Percentiles rank a stretch among this genome's conserved stretches.
phyloP scores from a whole-genome alignment of 345 rosid species.

The Eucalyptus victrix region DNA sequence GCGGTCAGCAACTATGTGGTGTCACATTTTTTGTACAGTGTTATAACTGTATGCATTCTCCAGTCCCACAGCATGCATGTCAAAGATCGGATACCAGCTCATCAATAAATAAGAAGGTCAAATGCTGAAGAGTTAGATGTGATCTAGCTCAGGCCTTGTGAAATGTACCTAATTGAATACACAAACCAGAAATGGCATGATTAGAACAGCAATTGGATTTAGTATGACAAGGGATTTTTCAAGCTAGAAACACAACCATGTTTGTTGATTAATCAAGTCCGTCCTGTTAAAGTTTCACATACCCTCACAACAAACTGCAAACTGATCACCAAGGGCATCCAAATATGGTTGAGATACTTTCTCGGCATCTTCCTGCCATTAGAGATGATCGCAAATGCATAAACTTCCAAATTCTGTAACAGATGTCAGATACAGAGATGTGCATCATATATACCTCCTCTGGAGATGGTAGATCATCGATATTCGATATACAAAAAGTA shows the following conservation, averaged over 20 bases:
- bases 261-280: background rate
- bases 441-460: constrained; percentile 38
- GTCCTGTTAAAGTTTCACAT: background rate
- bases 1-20: background rate
- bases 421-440: background rate
- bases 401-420: background rate
- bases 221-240: background rate
- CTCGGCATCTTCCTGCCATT: constrained; percentile 43
- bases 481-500: constrained; percentile 61
- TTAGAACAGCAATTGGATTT: background rate
- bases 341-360: constrained; percentile 43
- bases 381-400: background rate
- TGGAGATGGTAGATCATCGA: constrained; percentile 33
- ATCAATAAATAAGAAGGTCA: background rate
- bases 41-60: background rate
- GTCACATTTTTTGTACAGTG: background rate
- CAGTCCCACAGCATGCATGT: background rate
- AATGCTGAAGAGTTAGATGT: background rate
- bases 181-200: background rate
- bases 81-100: background rate
- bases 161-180: background rate
- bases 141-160: background rate
- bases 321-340: constrained; percentile 77
- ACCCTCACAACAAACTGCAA: constrained; percentile 74
- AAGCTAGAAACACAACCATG: background rate